Evolutionary conservation across 176 grass and related monocot genomes (phyloP), one percentile per base, ranked within the genome.

Genomic region (Musa schizocarpa): DNA sequence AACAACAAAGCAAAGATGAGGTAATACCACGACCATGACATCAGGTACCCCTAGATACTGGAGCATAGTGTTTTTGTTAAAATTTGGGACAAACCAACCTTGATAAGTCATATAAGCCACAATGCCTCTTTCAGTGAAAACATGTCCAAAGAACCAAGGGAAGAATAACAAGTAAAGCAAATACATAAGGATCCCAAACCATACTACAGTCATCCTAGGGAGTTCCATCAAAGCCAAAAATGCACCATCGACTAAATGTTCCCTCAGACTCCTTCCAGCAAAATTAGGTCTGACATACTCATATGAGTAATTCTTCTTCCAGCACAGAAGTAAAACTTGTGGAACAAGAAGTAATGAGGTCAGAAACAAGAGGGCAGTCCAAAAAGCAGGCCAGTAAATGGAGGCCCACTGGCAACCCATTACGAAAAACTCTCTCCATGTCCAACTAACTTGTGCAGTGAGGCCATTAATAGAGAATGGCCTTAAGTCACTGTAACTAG

Each of bases 111-210:
- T 93, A 78, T 77, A 91, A 77, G 83, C 77, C 25, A 87, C 17
- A 13, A 73, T 79, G 50, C 72, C 75, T 48, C 83, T 80, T 71
- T 98, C 90, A 63, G 72, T 86, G 71, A 93, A 80, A 78, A 88
- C 86, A 82, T 93, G 80, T 48, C 90, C 94, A 79, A 75, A 98
- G 43, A 98, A 78, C 94, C 94, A 98, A 82, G 94, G 94, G 75
- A 86, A 85, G 26, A 80, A 72, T 26, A 91, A 70, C 65, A 98
- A 85, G 86, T 89, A 98, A 26, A 86, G 74, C 81, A 83, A 61
- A 78, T 98, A 98, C 1, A 87, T 9, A 50, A 91, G 83, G 50
- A 93, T 74, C 62, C 87, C 79, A 71, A 71, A 82, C 94, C 94
- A 98, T 51, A 91, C 25, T 63, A 80, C 23, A 86, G 79, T 77